Base-by-base conservation (phyloP, 2,329 filamentous ascomycete genomes). In the Xylariales sp. region DNA sequence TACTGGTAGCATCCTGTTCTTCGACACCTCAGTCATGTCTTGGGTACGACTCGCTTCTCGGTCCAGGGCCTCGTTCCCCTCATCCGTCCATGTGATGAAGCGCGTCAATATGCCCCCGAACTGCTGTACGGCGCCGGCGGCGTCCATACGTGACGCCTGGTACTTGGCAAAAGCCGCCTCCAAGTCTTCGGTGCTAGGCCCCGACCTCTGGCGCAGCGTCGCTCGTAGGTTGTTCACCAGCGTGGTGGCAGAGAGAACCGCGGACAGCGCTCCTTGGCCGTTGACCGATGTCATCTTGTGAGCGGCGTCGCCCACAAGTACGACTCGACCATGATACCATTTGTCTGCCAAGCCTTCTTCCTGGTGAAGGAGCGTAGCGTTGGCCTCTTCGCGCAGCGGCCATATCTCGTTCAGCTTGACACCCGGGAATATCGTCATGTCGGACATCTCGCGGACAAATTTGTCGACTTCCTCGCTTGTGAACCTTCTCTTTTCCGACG, bases 241-340 rank as follows among this genome's bases (percentile, higher is more conserved):
- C 8, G 50, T 49, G 1, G 65, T 60, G 14, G 64, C 69, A 2
- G 68, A 71, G n/a, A 72, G 62, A 0, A 69, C 34, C 0, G 57
- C 73, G 1, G 18, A 53, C 46, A 72, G 56, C n/a, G 65, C 59
- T 1, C 72, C 73, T 32, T 68, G 59, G 10, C 72, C 73, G 5
- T 34, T 69, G 3, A 71, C 39, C 5, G 67, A 64, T 0, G 73
- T 75, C 62, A 71, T 64, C 53, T 75, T 74, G 66, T 81, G 79
- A 4, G 78, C 79, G 3, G 79, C 75, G 65, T 82, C 80, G 14
- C 81, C 80, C 30, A 82, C 71, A 36, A 80, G 64, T 3, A 78
- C 74, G 10, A 81, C 74, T 7, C 79, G 75, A 5, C 72, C 77
- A 6, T 74, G 73, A 23, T 76, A 45, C 72, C 72, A 74, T 34